phyloP scores from a whole-genome alignment of 768 basidiomycete species.

The Phlegmacium glaucopus region DNA sequence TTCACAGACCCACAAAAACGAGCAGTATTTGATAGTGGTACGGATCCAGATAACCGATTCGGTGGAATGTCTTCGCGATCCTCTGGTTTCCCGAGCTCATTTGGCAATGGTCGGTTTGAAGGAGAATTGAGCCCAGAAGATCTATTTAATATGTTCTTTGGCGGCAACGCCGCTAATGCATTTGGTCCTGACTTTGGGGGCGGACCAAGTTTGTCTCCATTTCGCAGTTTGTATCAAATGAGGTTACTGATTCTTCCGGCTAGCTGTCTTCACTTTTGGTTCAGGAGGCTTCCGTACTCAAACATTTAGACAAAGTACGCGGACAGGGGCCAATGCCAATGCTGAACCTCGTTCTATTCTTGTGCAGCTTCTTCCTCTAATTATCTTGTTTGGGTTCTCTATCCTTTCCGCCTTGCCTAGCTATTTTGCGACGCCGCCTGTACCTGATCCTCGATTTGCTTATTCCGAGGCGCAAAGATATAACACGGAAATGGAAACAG shows the following conservation, averaged over 20 bases:
- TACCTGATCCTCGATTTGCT: conserved; percentile 78
- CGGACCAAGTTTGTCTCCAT: conserved; percentile 41
- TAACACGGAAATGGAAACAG: conserved; percentile 70
- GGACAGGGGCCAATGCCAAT: conserved; percentile 15
- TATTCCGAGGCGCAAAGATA: conserved; percentile 61
- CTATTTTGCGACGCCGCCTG: conserved; percentile 60
- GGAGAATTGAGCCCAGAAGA: conserved; percentile 94
- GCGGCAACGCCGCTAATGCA: conserved; percentile 53
- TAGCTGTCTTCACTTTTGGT: conserved; percentile 77
- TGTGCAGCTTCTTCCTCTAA: conserved; percentile 78
- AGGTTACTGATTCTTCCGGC: conserved; percentile 4
- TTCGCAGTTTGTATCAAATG: background rate
- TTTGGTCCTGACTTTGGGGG: conserved; percentile 47
- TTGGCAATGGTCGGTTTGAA: conserved; percentile 58
- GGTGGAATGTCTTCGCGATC: conserved; percentile 61
- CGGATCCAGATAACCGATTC: conserved; percentile 85
- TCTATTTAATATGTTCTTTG: conserved; percentile 98
- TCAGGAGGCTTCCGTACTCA: conserved; percentile 75
- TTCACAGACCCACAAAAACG: conserved; percentile 80
- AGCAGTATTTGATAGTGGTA: conserved; percentile 79
- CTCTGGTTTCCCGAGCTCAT: conserved; percentile 49
- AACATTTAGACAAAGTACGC: conserved; percentile 20
- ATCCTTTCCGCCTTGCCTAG: conserved; percentile 77
- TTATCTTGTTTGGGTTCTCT: conserved; percentile 83
- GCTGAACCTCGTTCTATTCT: conserved; percentile 59